These are phyloP conservation scores for Bombardia bombarda DNA, from an alignment of 495 filamentous ascomycete genomes.

Conservation along the genomic window DNA sequence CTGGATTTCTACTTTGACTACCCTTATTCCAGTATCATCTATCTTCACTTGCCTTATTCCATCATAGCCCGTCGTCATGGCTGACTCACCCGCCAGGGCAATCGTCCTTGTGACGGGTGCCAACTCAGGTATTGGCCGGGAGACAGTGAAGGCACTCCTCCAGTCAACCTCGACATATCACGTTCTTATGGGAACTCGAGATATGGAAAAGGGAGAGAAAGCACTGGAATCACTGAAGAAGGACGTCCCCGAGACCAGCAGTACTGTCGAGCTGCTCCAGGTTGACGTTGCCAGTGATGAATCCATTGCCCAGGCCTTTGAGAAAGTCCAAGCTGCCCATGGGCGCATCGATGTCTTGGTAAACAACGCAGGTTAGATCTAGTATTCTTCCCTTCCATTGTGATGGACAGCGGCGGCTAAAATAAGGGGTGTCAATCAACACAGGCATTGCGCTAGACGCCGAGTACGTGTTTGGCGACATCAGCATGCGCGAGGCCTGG, in stretches of 20 bases:
- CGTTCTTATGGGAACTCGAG: conserved; percentile 40
- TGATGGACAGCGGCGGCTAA: too few species aligned
- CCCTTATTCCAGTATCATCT: too few species aligned
- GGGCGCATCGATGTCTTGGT: conserved; percentile 39
- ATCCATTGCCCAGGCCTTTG: conserved; percentile 34
- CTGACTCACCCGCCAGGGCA: too few species aligned
- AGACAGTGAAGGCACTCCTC: conserved; percentile 39
- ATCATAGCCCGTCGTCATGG: too few species aligned
- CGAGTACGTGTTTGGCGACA: conserved; percentile 11
- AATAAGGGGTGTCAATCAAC: too few species aligned
- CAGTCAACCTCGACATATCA: conserved; percentile 34
- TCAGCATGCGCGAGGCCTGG: conserved; percentile 34
- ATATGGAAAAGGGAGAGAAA: conserved; percentile 32
- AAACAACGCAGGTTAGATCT: conserved; percentile 46
- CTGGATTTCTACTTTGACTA: too few species aligned
- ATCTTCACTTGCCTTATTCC: too few species aligned
- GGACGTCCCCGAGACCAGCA: conserved; percentile 29
- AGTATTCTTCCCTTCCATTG: too few species aligned
- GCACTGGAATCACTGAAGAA: conserved; percentile 27
- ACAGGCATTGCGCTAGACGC: conserved; percentile 20
- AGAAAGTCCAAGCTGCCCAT: conserved; percentile 20
- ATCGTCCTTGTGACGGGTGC: conserved; percentile 12
- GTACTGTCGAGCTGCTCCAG: conserved; percentile 28
- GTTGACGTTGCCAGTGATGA: conserved; percentile 43
- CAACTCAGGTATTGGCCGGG: conserved; percentile 45